Evolutionary conservation across 2,329 filamentous ascomycete genomes (phyloP).

Genomic region (Lachnellula arida): DNA sequence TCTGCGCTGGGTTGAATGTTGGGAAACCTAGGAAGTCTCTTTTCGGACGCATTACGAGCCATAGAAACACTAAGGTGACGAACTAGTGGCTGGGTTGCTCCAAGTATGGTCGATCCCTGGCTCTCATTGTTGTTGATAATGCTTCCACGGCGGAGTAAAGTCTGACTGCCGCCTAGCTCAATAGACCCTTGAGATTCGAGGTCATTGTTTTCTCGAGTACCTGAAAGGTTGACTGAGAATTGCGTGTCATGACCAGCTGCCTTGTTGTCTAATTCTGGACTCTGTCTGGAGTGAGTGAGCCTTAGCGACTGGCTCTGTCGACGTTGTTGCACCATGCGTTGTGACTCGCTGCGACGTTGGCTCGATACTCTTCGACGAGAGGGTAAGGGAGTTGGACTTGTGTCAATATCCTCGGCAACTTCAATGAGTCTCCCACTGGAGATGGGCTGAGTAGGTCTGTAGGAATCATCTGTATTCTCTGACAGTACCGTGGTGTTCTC

Average conservation of each 20-base stretch:
- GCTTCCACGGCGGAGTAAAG: not conserved
- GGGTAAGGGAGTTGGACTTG: not conserved
- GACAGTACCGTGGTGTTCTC: not conserved
- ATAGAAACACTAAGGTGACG: not conserved
- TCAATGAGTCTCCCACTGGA: not conserved
- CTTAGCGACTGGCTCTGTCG: not conserved
- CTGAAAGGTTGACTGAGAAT: not conserved
- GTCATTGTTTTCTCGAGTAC: not conserved
- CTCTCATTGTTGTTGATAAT: not conserved
- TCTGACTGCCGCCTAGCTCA: not conserved
- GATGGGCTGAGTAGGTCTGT: not conserved
- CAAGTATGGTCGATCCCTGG: not conserved
- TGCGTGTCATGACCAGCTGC: not conserved
- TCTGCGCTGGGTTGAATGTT: not conserved
- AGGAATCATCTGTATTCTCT: not conserved
- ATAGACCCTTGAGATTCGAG: not conserved
- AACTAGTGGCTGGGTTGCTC: not conserved
- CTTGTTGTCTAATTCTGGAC: not conserved
- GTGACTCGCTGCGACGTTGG: not conserved
- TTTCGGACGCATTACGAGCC: not conserved
- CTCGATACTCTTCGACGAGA: not conserved
- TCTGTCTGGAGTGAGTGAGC: not conserved
- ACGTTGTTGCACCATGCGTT: not conserved
- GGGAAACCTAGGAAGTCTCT: not conserved
- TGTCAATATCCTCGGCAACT: constrained; percentile 1